Evolutionary conservation across 2,329 filamentous ascomycete genomes (phyloP), one percentile per base, ranked within the genome.

Genomic region (Onygenales sp.): DNA sequence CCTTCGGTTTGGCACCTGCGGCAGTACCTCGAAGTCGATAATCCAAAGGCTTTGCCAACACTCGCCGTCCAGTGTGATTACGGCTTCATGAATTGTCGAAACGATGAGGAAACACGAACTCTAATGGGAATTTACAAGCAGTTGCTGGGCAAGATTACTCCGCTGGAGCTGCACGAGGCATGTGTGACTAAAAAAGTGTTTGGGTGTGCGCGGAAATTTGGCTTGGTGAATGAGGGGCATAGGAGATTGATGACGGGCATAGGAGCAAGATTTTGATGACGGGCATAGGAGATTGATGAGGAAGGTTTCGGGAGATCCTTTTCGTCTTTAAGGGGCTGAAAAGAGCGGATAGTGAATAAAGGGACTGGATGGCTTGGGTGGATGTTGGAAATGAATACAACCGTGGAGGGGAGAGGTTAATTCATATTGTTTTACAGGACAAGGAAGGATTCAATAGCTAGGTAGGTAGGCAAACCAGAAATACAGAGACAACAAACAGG

Each of bases 1-100:
- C 57, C 51, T 33, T 66, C 62, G n/a, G 61, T 66, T 36, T 66
- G 63, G 64, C 33, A 54, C 40, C 54, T 65, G 49, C 64, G 62
- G 52, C 62, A 65, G 49, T 65, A 64, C 42, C 40, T 65, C 42
- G 61, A 55, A 45, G 58, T 59, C 17, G 56, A 46, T 6, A 52
- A 62, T 14, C 59, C 59, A 13, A 48, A 42, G 9, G 14, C 14
- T 14, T 14, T 14, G 14, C 42, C 11, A 14, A 44, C 14, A 9
- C 42, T 1, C 21, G 42, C 42, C 9, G 49, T 63, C 10, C 21
- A 32, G 6, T 32, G 49, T 46, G 60, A 66, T 48, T 66, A 65
- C 55, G 63, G 62, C 21, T 65, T 66, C 47, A 50, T 58, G 8
- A 66, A 65, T 43, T 66, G 62, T 42, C 34, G 45, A 9, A 58